Conservation (phyloP, 306 rosid species). For the Fragaria nilgerrensis region DNA sequence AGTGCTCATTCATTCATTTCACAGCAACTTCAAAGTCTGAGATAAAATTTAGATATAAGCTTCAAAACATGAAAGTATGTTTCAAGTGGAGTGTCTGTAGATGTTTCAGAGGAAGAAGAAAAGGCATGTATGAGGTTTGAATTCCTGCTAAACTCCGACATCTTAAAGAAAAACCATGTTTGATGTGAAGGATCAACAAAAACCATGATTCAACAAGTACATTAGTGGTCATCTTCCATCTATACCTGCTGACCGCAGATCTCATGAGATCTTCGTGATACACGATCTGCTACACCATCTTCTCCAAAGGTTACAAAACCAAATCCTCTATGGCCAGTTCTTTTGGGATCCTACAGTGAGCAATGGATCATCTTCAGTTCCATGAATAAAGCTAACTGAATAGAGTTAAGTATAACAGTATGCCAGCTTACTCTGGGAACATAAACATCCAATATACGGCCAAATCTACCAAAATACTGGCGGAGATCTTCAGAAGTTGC, state of each 20-base stretch:
- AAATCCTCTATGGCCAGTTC: slow-evolving; percentile 92
- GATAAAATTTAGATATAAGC: neutral
- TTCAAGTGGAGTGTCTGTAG: neutral
- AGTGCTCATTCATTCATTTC: neutral
- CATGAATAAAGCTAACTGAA: neutral
- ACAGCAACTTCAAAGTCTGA: neutral
- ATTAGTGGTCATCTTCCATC: neutral
- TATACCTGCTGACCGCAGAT: slow-evolving; percentile 88
- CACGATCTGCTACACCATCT: slow-evolving; percentile 92
- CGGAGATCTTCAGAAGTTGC: slow-evolving; percentile 87
- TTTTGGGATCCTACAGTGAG: slow-evolving; percentile 70
- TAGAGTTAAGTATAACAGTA: neutral
- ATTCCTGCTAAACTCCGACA: neutral
- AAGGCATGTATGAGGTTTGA: neutral
- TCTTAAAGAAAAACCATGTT: neutral
- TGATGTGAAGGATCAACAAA: neutral
- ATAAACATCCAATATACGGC: slow-evolving; percentile 83
- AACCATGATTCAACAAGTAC: neutral
- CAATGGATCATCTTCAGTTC: slow-evolving; percentile 6
- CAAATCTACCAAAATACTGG: slow-evolving; percentile 91
- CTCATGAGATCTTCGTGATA: slow-evolving; percentile 86
- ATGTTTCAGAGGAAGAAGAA: slow-evolving; percentile 4
- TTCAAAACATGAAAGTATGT: neutral
- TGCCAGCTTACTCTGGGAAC: slow-evolving; percentile 70
- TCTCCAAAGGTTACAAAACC: slow-evolving; percentile 95